Evolutionary conservation across 768 basidiomycete species (phyloP), one percentile per base, ranked within the genome.

Genomic region (Tylopilus sp.): DNA sequence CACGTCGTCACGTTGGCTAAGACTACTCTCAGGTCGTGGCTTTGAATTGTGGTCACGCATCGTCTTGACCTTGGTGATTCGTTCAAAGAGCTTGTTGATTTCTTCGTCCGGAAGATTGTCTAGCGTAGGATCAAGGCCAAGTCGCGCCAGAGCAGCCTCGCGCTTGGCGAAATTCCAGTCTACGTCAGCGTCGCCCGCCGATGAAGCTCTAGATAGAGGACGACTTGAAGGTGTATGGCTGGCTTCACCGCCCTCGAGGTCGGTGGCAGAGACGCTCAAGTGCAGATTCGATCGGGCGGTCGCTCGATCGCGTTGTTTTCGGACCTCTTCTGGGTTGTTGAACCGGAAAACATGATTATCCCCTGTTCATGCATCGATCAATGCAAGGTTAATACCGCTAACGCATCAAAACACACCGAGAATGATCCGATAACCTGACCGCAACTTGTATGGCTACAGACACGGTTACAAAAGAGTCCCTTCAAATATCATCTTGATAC

Each of bases 101-200:
- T 98, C 96, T 55, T 94, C 90, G 69, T 99, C 96, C 0, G 90
- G 92, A 22, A 99, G 79, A 62, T 87, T 91, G 69, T 98, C 93
- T 24, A 99, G 78, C 14, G 89, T 81, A 16, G 96, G 92, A 62
- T 96, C 92, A 30, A 91, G 71, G 4, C 94, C 94, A 17, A 97
- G 76, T 44, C 87, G 80, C 2, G 91, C 89, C 33, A 94, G 77
- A 4, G 92, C 95, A 6, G 94, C 94, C 71, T 99, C 97, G 9
- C 94, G 83, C 67, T 91, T 89, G 7, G 97, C 97, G 69, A 86
- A 98, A n/a, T 85, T 89, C 97, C 97, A 99, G 68, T 99, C 97
- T 40, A 93, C 88, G 58, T 92, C 88, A 25, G 69, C 78, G 25
- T 82, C 77, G 50, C 81, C 86, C 22, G 81, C 81, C 4, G 81